These are phyloP conservation scores for Mycena crocata DNA, from an alignment of 768 basidiomycete genomes.

Conservation along the genomic window DNA sequence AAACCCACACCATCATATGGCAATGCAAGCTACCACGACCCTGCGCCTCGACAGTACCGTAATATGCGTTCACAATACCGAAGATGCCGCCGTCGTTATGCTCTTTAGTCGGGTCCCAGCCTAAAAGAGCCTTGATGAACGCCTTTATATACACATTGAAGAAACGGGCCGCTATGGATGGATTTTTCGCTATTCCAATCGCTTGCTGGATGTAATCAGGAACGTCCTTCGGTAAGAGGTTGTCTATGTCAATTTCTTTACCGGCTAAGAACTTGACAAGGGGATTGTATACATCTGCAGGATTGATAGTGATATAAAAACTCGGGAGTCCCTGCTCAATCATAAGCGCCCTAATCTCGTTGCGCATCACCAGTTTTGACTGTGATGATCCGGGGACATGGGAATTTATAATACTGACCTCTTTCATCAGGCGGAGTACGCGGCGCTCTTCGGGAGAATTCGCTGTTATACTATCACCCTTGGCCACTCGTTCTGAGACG, in stretches of 20 bases:
- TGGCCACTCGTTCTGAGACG: slow-evolving; percentile 6
- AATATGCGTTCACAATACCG: slow-evolving; percentile 38
- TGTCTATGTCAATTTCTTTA: slow-evolving; percentile 15
- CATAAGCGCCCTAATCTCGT: slow-evolving; percentile 23
- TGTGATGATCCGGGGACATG: slow-evolving; percentile 22
- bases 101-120: slow-evolving; percentile 24
- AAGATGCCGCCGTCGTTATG: slow-evolving; percentile 30
- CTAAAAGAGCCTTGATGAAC: slow-evolving; percentile 28
- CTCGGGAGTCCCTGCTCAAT: slow-evolving; percentile 22
- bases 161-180: slow-evolving; percentile 6
- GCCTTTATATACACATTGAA: slow-evolving; percentile 34
- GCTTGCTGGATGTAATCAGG: slow-evolving; percentile 13
- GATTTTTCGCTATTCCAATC: slow-evolving; percentile 30
- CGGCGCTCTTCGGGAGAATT: slow-evolving; percentile 31
- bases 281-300: slow-evolving; percentile 28
- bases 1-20: slow-evolving; percentile 16
- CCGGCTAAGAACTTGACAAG: slow-evolving; percentile 29
- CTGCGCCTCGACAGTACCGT: slow-evolving; percentile 45
- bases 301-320: slow-evolving; percentile 31
- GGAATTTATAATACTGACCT: no score
- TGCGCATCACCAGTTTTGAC: slow-evolving; percentile 12
- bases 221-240: neutral
- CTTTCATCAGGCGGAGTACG: slow-evolving; percentile 35
- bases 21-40: slow-evolving; percentile 33
- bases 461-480: slow-evolving; percentile 16